phyloP scores from a whole-genome alignment of 192 early-diverging fungal genomes.

The Backusella liffmaniae region DNA sequence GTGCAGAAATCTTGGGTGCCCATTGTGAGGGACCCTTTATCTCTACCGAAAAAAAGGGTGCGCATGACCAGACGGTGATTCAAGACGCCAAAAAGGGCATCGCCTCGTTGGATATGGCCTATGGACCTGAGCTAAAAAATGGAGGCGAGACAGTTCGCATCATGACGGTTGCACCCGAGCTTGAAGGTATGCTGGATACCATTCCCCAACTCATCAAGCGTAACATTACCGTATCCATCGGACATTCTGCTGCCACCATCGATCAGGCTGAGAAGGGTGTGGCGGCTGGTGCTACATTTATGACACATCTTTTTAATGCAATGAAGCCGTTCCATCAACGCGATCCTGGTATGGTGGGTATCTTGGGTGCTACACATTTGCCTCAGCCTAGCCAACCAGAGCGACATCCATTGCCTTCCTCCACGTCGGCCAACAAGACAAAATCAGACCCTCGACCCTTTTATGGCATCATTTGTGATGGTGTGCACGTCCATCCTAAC shows the following conservation, averaged over 20 bases:
- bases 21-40: conserved; percentile 71
- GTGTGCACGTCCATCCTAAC: conserved; percentile 81
- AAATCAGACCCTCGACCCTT: conserved; percentile 62
- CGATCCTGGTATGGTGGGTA: conserved; percentile 78
- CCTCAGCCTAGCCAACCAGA: conserved; percentile 15
- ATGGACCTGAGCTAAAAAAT: conserved; percentile 58
- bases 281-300: conserved; percentile 61
- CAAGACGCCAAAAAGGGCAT: conserved; percentile 54
- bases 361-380: conserved; percentile 60
- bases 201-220: conserved; percentile 64
- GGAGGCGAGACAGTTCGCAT: conserved; percentile 52
- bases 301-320: conserved; percentile 87
- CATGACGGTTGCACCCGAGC: conserved; percentile 78
- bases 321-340: conserved; percentile 87
- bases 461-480: conserved; percentile 85
- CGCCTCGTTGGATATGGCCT: conserved; percentile 64
- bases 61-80: conserved; percentile 60
- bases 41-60: conserved; percentile 65
- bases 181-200: conserved; percentile 65
- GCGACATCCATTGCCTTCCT: conserved; percentile 27
- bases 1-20: conserved; percentile 71
- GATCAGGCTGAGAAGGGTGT: conserved; percentile 62
- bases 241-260: conserved; percentile 65
- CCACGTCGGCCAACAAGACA: conserved; percentile 26
- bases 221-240: conserved; percentile 67